Percentiles rank a stretch among this genome's conserved stretches.
Evolutionary conservation across 768 basidiomycete genomes (phyloP).

Genomic region (Lentinula guzmanii): DNA sequence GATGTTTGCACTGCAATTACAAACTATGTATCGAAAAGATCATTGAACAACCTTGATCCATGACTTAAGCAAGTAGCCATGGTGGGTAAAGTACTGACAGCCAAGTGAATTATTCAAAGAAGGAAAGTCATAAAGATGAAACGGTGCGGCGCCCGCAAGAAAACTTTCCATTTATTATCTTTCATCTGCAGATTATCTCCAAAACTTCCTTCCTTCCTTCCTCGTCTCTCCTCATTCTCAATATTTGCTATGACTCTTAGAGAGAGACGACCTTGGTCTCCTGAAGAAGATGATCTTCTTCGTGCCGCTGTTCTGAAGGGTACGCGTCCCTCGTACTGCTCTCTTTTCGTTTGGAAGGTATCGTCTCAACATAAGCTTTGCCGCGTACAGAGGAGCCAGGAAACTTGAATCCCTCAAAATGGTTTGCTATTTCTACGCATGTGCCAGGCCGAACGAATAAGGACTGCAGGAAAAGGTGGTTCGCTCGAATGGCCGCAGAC

Average conservation of each 20-base stretch:
- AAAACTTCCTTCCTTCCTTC: background rate
- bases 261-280: slow-evolving; percentile 48
- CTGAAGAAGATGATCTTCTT: slow-evolving; percentile 47
- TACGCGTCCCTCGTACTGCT: slow-evolving; percentile 9
- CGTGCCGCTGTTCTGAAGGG: slow-evolving; percentile 45
- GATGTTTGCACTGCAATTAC: background rate
- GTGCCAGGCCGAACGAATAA: slow-evolving; percentile 60
- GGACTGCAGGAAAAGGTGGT: slow-evolving; percentile 60
- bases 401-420: slow-evolving; percentile 54
- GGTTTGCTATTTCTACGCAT: slow-evolving; percentile 59
- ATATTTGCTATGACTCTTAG: slow-evolving; percentile 10
- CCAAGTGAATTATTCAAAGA: background rate
- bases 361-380: slow-evolving; percentile 9
- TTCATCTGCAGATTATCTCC: background rate
- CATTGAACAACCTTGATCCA: background rate
- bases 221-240: background rate
- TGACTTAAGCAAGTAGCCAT: background rate
- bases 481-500: slow-evolving; percentile 57
- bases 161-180: background rate
- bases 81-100: background rate
- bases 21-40: background rate
- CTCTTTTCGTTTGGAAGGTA: slow-evolving; percentile 1
- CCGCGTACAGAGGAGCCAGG: slow-evolving; percentile 46
- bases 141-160: background rate
- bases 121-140: background rate